phyloP scores from a whole-genome alignment of 164 flowering plant genomes.

The Vitis cinerea region DNA sequence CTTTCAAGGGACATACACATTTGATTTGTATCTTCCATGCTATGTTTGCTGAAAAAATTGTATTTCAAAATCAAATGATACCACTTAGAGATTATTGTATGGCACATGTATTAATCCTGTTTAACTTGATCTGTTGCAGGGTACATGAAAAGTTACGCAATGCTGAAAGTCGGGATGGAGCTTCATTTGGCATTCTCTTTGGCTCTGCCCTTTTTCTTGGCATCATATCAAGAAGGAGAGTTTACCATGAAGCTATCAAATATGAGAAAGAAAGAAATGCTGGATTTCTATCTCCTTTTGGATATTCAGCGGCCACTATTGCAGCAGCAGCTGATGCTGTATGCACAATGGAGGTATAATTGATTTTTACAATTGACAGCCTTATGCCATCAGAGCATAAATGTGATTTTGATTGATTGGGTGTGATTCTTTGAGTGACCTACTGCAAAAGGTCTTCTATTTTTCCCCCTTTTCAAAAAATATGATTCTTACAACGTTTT shows the following conservation, averaged over 20 bases:
- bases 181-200: slow-evolving; percentile 73
- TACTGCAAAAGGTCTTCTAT: too few relatives aligned
- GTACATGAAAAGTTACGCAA: slow-evolving; percentile 58
- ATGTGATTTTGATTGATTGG: slow-evolving; percentile 1
- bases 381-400: background rate
- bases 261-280: slow-evolving; percentile 81
- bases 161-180: slow-evolving; percentile 68
- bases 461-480: too few relatives aligned
- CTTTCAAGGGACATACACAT: too few relatives aligned
- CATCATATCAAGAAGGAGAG: slow-evolving; percentile 75
- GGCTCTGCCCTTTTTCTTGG: slow-evolving; percentile 73
- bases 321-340: slow-evolving; percentile 67
- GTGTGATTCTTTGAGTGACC: too few relatives aligned
- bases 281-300: slow-evolving; percentile 79
- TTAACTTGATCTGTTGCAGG: slow-evolving; percentile 37
- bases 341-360: slow-evolving; percentile 69
- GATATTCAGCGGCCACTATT: slow-evolving; percentile 68
- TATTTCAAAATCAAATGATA: background rate
- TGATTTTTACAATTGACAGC: background rate
- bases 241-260: slow-evolving; percentile 67
- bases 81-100: background rate
- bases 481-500: too few relatives aligned
- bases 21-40: too few relatives aligned
- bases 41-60: too few relatives aligned
- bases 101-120: slow-evolving; percentile 1